Base-by-base conservation (phyloP, 345 rosid species). In the Gossypium anomalum region DNA sequence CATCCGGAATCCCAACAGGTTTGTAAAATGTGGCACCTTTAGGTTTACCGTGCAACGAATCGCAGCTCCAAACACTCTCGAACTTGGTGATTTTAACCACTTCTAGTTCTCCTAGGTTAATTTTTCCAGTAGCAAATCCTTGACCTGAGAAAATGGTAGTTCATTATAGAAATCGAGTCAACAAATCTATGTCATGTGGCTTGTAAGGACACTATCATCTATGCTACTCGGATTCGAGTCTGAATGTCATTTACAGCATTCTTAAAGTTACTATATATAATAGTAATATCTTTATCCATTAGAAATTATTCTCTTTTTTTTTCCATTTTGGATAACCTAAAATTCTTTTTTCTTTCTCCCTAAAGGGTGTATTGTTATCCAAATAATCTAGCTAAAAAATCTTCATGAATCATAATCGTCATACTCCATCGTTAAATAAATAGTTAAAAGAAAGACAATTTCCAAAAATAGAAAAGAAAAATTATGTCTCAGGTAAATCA, bases 71-170 rank as follows among this genome's bases (percentile, higher is more conserved):
- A 7, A 89, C 71, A 67, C 80, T 77, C 76, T 88, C 89, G 75
- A 94, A 89, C 66, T 85, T 76, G 2, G 89, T 85, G 52, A 92
- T 81, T 78, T 89, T 74, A 60, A 83, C 63, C 69, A 92, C 97
- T 80, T 89, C 89, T 64, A 92, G 45, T 61, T 88, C 90, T 57
- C 97, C 98, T 1, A 94, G 81, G 77, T 61, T 78, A 82, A 94
- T 87, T 77, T 76, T 87, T 58, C 89, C 89, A 2, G 85, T 82
- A 48, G 92, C 88, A 79, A 93, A 93, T 78, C 88, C 97, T 45
- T 79, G 58, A 57, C 98, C 98, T 93, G 84, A 67, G n/a, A 80
- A 81, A 49, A 77, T 57, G 58, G 57, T 49, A 63, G 34, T 23
- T 55, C 51, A 78, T 43, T 53, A 64, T 15, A 45, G 19, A 27